Evolutionary conservation across 2,329 filamentous ascomycete species (phyloP), one percentile per base, ranked within the genome.

Genomic region (Monosporascus ibericus): DNA sequence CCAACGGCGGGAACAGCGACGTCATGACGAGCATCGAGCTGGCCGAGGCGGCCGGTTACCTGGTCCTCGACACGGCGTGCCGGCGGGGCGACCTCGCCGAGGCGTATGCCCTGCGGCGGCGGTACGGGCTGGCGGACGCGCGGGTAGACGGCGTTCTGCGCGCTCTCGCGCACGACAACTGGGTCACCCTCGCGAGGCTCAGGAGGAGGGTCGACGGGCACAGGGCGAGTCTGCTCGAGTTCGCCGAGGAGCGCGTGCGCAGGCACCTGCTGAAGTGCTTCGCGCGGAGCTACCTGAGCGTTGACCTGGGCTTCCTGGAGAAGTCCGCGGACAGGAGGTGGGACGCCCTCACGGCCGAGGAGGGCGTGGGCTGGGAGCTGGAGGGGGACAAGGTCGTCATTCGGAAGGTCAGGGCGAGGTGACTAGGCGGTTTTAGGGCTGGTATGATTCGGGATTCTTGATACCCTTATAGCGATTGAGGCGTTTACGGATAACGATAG

Each of bases 21-120:
- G 85, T 44, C 4, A 80, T 97, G 20, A 83, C 87, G 0, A 74
- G 77, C 2, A 76, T 86, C 6, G 91, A 96, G 65, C 71, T 90
- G 4, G 81, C 85, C 48, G 94, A 97, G 63, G 87, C 95, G 49
- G 82, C 85, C 2, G 81, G 83, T 34, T 95, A 96, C 63, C 78
- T 90, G 25, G 84, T 96, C 48, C 80, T 99, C 25, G 94, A 99
- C 70, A 81, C 91, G 40, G 91, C 91, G 6, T 97, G 94, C 66
- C 85, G 94, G 24, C 84, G 92, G 58, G 78, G 81, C 14, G 83
- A 95, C 58, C 72, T 95, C 25, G 77, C 80, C 2, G 83, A 86
- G 51, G 94, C 92, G 1, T 90, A 87, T 64, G 75, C 80, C 3
- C 72, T 91, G 51, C 81, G 85, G 51, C 73, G 80, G 49, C 67